Evolutionary conservation across 2,329 filamentous ascomycete genomes (phyloP), one percentile per base, ranked within the genome.

Genomic region (Apiospora malaysiana): DNA sequence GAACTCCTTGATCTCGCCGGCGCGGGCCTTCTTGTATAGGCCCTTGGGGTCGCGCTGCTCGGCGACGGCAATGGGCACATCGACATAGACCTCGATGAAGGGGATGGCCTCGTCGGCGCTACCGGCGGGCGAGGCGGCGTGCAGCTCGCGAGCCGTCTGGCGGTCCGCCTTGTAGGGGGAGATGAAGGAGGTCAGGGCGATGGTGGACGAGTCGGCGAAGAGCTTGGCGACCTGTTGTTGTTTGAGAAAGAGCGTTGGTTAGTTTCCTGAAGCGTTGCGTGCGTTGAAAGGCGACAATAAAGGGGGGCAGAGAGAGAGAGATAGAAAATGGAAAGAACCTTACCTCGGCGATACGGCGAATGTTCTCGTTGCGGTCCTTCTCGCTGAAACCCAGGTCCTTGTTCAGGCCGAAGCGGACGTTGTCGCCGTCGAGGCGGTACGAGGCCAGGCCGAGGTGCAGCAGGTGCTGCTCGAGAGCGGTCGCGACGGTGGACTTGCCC

Each of bases 31-130:
- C 88, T 97, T 97, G 85, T 99, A 99, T 72, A 98, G 85, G 6
- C 95, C 96, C 90, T 99, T 99, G 67, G 96, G 96, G 80, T 99
- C 96, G 74, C 96, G 91, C 88, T 95, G 87, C 89, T 98, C 95
- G 47, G 96, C 95, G 63, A 96, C 94, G 82, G 94, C 93, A 75
- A 98, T 88, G 18, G 94, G 93, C 16, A 98, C 91, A 82, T 99
- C 94, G 74, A 99, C 92, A 79, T 91, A 97, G 71, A 98, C 94
- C 85, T 99, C 96, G 75, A 99, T 88, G 81, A 99, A 99, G 12
- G 93, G 92, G 71, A 98, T 88, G 0, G 93, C 85, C 1, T 85
- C 81, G 75, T 92, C 92, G 76, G 92, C 91, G 32, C 56, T 63
- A 71, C 85, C 84, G 70, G 87, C 82, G 46, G 82, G 78, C 70